Base-by-base conservation (phyloP, 1,139 yeast species). In the Magnusiomyces paraingens region DNA sequence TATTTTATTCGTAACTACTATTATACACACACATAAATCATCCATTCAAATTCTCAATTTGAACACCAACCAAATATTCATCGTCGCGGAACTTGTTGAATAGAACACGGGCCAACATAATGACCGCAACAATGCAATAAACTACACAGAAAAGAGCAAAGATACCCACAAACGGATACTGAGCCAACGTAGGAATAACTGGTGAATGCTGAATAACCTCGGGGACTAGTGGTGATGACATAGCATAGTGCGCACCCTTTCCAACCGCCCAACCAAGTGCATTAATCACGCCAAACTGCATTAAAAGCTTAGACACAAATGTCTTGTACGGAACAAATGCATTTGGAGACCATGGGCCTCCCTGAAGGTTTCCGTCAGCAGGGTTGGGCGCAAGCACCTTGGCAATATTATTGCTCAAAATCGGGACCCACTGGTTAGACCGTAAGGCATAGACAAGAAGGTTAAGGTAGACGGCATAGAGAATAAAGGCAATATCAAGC, bases 21-120 rank as follows among this genome's bases (percentile, higher is more conserved):
- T 26, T 26, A 4, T 26, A 26, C 32, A 26, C 8, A 26, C 32
- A 29, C 18, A 21, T 20, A 29, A n/a, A 17, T 41, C 39, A 45
- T 32, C 44, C 48, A 17, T 61, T 64, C 56, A 64, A 49, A 53
- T 70, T 70, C 54, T 70, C 70, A 44, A 70, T 59, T 47, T 64
- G 67, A 49, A 66, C 65, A 18, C 72, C 71, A 32, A 68, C 65
- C 48, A 68, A 58, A 56, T 70, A 70, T 8, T 65, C 64, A 38
- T 66, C 67, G 52, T 70, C 73, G 39, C 71, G 58, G 35, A 69
- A 62, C 26, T 58, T 57, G 21, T 39, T 51, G 44, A 43, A 51
- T 56, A 56, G 57, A 47, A 38, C 57, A 48, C 26, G 11, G 17
- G 5, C 18, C 44, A 39, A 35, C 22, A 8, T 17, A 15, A 15